A percentile compares a stretch with the other conserved stretches of the same genome.
Conservation (phyloP, 257 asterid genomes). For the Penstemon newberryi region DNA sequence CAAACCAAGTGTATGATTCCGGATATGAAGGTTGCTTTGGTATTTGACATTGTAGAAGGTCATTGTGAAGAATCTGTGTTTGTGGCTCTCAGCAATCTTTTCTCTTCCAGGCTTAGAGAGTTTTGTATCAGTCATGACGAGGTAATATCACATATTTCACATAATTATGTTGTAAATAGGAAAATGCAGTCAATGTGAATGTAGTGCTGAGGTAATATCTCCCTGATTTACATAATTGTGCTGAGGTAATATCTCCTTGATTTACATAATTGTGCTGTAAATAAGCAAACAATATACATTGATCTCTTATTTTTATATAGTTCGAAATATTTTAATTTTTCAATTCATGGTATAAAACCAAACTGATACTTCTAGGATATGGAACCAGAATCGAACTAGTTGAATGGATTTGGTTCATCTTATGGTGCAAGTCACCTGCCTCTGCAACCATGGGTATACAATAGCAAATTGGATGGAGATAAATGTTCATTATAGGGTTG, state of each 20-base stretch:
- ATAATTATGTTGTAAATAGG: slow-evolving; percentile 12
- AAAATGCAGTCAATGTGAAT: not conserved
- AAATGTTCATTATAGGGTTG: not conserved
- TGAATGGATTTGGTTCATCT: not conserved
- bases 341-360: not conserved
- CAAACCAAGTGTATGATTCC: slow-evolving; percentile 73
- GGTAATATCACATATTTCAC: slow-evolving; percentile 43
- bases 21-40: slow-evolving; percentile 51
- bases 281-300: not conserved
- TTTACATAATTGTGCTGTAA: not conserved
- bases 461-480: not conserved
- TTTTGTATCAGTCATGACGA: slow-evolving; percentile 49
- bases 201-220: too few species aligned
- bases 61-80: slow-evolving; percentile 53
- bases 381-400: not conserved
- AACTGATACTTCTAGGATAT: slow-evolving; percentile 15
- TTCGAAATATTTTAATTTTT: not conserved
- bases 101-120: slow-evolving; percentile 61
- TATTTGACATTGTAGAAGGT: slow-evolving; percentile 59
- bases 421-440: not conserved
- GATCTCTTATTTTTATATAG: not conserved
- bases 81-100: slow-evolving; percentile 64
- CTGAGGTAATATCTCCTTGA: not conserved
- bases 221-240: too few species aligned
- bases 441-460: not conserved